These are phyloP conservation scores for Neonectria punicea DNA, from an alignment of 2,329 filamentous ascomycete genomes.

Conservation along the genomic window DNA sequence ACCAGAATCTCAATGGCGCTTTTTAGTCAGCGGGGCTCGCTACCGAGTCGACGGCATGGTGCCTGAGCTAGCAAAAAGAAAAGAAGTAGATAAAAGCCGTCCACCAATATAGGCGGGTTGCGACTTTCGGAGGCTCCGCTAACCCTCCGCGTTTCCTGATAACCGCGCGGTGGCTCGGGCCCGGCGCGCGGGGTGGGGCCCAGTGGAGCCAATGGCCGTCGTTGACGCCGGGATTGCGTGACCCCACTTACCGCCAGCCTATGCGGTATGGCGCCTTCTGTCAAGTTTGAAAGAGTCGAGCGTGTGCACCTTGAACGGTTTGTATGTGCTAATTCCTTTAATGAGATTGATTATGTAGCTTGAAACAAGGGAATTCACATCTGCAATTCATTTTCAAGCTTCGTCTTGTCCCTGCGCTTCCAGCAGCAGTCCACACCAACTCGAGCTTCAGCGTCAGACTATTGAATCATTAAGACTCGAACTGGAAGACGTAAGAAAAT, in stretches of 20 bases:
- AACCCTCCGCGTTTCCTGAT: background rate
- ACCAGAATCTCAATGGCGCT: too few species aligned
- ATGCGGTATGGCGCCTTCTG: background rate
- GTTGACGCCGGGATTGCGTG: conserved; percentile 16
- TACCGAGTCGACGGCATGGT: background rate
- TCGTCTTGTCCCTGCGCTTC: background rate
- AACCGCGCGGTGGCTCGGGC: conserved; percentile 20
- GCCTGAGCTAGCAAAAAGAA: too few species aligned
- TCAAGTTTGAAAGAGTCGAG: background rate
- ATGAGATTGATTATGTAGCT: background rate
- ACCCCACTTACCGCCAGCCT: conserved; percentile 6
- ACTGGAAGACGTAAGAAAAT: background rate
- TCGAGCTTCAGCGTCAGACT: background rate
- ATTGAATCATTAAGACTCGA: background rate
- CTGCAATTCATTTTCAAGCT: background rate
- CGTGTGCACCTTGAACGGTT: background rate
- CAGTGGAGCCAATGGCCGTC: conserved; percentile 19
- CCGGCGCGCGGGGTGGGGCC: conserved; percentile 8
- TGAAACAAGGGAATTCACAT: background rate
- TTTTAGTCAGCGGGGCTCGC: background rate
- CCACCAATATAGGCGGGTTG: too few species aligned
- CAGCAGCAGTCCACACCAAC: background rate
- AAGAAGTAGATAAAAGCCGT: too few species aligned
- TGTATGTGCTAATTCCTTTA: background rate
- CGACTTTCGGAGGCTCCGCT: too few species aligned